These are phyloP conservation scores for Aspergillus brasiliensis DNA, from an alignment of 2,329 filamentous ascomycete genomes.

Conservation along the genomic window DNA sequence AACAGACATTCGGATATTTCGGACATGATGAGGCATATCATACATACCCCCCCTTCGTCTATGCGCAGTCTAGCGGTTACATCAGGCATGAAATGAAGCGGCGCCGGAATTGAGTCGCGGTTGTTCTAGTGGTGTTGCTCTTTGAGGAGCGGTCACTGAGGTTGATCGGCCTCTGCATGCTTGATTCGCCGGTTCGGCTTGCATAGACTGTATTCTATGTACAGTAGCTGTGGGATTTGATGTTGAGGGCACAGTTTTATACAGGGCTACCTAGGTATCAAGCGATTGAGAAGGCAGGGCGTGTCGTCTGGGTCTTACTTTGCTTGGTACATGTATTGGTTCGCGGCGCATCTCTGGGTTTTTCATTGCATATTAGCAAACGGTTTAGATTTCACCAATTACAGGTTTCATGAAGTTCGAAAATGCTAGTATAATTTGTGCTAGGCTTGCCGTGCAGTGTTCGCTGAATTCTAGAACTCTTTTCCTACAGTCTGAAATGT, in stretches of 20 bases:
- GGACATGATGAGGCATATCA: neutral
- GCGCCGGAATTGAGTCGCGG: neutral
- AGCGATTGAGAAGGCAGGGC: neutral
- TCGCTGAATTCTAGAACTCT: rapidly evolving
- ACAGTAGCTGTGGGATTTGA: conserved; percentile 18
- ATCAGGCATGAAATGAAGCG: neutral
- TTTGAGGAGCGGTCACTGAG: neutral
- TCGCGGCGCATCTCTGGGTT: conserved; percentile 23
- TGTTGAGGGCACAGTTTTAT: neutral
- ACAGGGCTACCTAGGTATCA: neutral
- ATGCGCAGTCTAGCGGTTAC: neutral
- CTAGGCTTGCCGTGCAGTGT: neutral
- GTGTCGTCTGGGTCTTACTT: neutral
- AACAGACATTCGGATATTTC: neutral
- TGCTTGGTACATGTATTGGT: conserved; percentile 11
- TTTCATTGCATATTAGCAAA: conserved; percentile 16
- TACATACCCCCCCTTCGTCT: neutral
- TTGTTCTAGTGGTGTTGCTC: neutral
- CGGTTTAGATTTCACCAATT: conserved; percentile 7
- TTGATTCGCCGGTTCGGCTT: conserved; percentile 1
- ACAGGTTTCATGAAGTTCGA: neutral
- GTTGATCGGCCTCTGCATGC: neutral
- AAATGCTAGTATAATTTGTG: neutral
- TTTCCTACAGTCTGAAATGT: no score
- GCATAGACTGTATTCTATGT: conserved; percentile 22